Evolutionary conservation across 139 green algal genomes (phyloP).

Genomic region (Volvox africanus): DNA sequence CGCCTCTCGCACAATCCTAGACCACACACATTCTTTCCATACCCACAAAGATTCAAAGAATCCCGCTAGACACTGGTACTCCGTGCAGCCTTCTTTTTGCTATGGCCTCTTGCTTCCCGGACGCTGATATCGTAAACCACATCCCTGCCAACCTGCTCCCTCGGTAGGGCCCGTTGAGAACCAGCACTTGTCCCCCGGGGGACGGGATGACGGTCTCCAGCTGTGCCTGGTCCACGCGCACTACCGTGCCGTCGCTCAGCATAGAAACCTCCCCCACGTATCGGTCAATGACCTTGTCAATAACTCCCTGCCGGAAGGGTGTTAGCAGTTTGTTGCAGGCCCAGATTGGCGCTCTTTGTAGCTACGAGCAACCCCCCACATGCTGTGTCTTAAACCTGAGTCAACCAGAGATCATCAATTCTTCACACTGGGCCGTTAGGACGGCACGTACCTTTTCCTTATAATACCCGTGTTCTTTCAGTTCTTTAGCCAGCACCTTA

Average conservation of each 20-base stretch:
- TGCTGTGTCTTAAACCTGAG: too few species aligned
- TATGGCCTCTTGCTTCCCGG: too few species aligned
- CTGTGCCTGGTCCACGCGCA: constrained; percentile 93
- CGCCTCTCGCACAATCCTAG: too few species aligned
- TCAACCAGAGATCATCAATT: too few species aligned
- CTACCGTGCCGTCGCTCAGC: constrained; percentile 76
- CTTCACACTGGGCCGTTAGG: too few species aligned
- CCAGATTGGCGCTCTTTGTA: too few species aligned
- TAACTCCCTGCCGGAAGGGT: constrained; percentile 66
- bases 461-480: constrained; percentile 90
- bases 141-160: constrained; percentile 63
- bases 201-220: constrained; percentile 93
- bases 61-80: too few species aligned
- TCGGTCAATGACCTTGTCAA: constrained; percentile 78
- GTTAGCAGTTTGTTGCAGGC: too few species aligned
- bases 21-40: too few species aligned
- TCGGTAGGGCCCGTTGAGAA: constrained; percentile 85
- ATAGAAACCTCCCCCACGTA: constrained; percentile 90
- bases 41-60: too few species aligned
- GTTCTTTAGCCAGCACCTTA: constrained; percentile 85
- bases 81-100: too few species aligned
- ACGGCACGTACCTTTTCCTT: constrained; percentile 85
- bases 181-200: constrained; percentile 67
- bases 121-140: background rate
- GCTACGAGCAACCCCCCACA: too few species aligned